Conservation (phyloP, 2,329 filamentous ascomycete genomes). For the Ophiocordyceps polyrhachis-furcata region DNA sequence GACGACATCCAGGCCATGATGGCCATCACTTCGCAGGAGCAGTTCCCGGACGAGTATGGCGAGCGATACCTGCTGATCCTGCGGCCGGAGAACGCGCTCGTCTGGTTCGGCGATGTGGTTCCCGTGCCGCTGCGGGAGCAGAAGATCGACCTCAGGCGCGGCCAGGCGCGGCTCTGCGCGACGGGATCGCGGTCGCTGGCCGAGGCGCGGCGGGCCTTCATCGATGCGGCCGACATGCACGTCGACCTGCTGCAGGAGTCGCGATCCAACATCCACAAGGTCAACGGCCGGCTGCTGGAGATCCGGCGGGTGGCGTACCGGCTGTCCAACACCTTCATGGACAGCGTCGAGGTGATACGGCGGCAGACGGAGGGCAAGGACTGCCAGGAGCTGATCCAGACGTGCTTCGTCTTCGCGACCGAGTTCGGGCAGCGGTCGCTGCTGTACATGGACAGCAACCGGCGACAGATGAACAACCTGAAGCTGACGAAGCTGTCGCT, state of each 20-base stretch:
- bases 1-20: constrained; percentile 76
- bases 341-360: constrained; percentile 85
- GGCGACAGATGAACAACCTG: constrained; percentile 91
- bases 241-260: constrained; percentile 83
- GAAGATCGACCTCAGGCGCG: constrained; percentile 67
- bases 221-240: constrained; percentile 63
- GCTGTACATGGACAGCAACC: constrained; percentile 87
- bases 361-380: constrained; percentile 68
- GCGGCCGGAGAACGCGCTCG: constrained; percentile 57
- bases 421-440: constrained; percentile 93
- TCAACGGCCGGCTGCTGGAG: constrained; percentile 78
- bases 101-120: constrained; percentile 67
- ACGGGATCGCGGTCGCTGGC: constrained; percentile 66
- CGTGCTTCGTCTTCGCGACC: constrained; percentile 96
- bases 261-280: constrained; percentile 79
- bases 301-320: constrained; percentile 94
- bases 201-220: constrained; percentile 60
- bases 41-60: constrained; percentile 47
- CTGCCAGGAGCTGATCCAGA: constrained; percentile 91
- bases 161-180: constrained; percentile 73
- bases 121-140: constrained; percentile 55
- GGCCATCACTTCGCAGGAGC: constrained; percentile 42
- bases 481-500: constrained; percentile 84
- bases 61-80: constrained; percentile 69
- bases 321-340: constrained; percentile 95